Evolutionary conservation across 2,329 filamentous ascomycete species (phyloP).

Genomic region (Aureobasidium uvarum): DNA sequence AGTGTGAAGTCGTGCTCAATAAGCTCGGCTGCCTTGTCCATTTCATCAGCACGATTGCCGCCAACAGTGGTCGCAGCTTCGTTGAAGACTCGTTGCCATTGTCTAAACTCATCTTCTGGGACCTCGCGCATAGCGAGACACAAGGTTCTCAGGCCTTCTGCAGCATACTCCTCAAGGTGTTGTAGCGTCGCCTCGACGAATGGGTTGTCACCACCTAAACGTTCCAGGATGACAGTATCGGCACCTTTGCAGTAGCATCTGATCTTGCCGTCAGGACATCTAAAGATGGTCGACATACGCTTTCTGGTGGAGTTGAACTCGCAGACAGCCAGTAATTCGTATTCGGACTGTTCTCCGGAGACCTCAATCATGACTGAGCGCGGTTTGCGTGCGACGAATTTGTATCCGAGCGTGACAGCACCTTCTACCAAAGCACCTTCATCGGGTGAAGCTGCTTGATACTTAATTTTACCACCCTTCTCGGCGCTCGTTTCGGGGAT

Average conservation of each 20-base stretch:
- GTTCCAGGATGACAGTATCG: constrained; percentile 95
- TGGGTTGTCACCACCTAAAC: constrained; percentile 73
- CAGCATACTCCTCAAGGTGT: constrained; percentile 98
- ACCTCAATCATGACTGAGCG: constrained; percentile 80
- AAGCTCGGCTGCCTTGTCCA: constrained; percentile 95
- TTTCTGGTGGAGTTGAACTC: constrained; percentile 99
- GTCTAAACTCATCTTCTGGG: constrained; percentile 80
- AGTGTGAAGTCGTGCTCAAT: constrained; percentile 91
- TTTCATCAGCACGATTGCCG: constrained; percentile 87
- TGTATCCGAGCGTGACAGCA: constrained; percentile 80
- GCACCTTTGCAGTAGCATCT: constrained; percentile 94
- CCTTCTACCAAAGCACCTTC: constrained; percentile 96
- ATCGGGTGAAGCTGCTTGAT: constrained; percentile 95
- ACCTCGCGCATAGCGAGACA: constrained; percentile 94
- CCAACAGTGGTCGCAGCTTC: constrained; percentile 85
- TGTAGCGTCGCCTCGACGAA: constrained; percentile 86
- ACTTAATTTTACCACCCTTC: constrained; percentile 80
- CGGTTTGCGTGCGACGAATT: constrained; percentile 86
- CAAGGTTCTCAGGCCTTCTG: constrained; percentile 89
- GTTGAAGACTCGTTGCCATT: constrained; percentile 86
- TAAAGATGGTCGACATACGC: constrained; percentile 96
- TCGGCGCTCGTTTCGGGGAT: constrained; percentile 86
- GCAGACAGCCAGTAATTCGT: constrained; percentile 91
- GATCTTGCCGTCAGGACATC: constrained; percentile 93
- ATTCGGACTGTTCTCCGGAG: constrained; percentile 70